A percentile compares a stretch with the other conserved stretches of the same genome.
phyloP scores from a whole-genome alignment of 768 basidiomycete species.

The Dendrothele bispora region DNA sequence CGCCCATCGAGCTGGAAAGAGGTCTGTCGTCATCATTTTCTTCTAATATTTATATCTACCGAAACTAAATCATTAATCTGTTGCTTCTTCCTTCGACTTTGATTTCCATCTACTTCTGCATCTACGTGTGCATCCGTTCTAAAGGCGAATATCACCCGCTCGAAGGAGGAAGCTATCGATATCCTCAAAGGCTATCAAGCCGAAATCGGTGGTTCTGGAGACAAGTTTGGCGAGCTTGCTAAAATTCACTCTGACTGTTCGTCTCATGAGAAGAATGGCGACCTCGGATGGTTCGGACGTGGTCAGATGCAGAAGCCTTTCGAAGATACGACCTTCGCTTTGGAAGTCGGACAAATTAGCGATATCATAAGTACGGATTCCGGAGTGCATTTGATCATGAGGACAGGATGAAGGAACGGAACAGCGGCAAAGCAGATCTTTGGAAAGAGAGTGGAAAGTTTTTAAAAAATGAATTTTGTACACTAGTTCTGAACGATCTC shows the following conservation, averaged over 20 bases:
- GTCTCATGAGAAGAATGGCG: slow-evolving; percentile 78
- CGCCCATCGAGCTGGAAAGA: slow-evolving; percentile 85
- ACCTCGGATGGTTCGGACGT: slow-evolving; percentile 82
- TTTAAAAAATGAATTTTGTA: too few species aligned
- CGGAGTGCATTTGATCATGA: slow-evolving; percentile 90
- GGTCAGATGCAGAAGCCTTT: slow-evolving; percentile 98
- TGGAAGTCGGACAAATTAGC: slow-evolving; percentile 76
- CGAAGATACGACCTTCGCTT: slow-evolving; percentile 80
- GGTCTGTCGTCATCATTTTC: slow-evolving; percentile 47
- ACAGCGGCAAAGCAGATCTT: background rate
- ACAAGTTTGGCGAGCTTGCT: slow-evolving; percentile 80
- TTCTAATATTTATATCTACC: too few species aligned
- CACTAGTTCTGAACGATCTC: too few species aligned
- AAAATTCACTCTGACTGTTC: slow-evolving; percentile 83
- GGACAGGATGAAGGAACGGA: slow-evolving; percentile 60
- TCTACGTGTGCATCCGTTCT: background rate
- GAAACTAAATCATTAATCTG: too few species aligned
- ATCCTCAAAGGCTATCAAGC: slow-evolving; percentile 66
- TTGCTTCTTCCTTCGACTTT: slow-evolving; percentile 1
- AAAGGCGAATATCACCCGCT: slow-evolving; percentile 76
- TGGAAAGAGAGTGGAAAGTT: too few species aligned
- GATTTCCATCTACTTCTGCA: background rate
- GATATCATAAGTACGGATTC: slow-evolving; percentile 87
- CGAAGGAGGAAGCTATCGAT: slow-evolving; percentile 87
- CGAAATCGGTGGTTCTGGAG: slow-evolving; percentile 54